Base-by-base conservation (phyloP, 83 land plant species). In the Isoetes engelmannii region DNA sequence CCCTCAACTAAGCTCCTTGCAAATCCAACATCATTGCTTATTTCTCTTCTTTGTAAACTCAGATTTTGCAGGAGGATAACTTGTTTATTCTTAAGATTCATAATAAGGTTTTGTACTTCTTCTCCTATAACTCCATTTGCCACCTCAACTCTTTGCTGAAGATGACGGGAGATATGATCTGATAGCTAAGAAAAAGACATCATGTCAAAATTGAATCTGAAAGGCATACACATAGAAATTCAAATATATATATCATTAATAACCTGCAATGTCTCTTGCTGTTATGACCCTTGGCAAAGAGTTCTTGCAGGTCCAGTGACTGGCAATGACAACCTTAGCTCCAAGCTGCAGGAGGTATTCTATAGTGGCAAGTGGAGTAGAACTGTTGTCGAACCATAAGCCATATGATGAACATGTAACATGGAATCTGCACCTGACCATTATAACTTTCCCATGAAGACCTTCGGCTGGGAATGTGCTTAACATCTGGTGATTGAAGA, bases 351-450 rank as follows among this genome's bases (percentile, higher is more conserved):
- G 66, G 57, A 89, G 67, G 63, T 89, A 83, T 57, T 71, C 75
- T 57, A 89, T 83, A 42, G 94, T 86, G 7, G 37, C 74, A 47
- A 84, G 8, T 12, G 94, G 79, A 21, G 47, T 75, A 13, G 48
- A 12, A 1, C 44, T 47, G 71, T 41, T 51, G 48, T 72, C 21
- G 28, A 12, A 7, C 53, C 41, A 19, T 55, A 45, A 63, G 73
- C 12, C 37, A 67, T 70, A 43, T 61, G 62, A 2, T 18, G 20
- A 61, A 76, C 47, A 64, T 44, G n/a, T 44, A 77, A 69, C 49
- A 80, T 57, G 54, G 73, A 51, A 74, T 72, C 86, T 90, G 72
- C 84, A 81, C 59, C 94, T 75, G 5, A 86, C 90, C 79, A 89
- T 19, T 4, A 81, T 83, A 47, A 79, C 72, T 65, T 84, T 81